phyloP scores from a whole-genome alignment of 306 rosid species.

The Quercus mongolica region DNA sequence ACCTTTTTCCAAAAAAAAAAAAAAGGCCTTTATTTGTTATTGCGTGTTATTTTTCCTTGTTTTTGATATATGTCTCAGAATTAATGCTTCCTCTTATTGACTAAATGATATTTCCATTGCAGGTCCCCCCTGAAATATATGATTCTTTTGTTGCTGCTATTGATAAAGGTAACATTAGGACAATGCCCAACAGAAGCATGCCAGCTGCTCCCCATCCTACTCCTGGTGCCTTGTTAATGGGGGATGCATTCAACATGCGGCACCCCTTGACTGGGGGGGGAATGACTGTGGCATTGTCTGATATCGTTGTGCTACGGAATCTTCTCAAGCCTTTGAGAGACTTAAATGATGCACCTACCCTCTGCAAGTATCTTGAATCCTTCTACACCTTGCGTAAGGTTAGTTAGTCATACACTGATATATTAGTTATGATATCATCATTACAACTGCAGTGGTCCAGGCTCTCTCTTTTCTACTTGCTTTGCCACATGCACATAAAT shows the following conservation, averaged over 20 bases:
- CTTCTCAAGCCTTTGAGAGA: conserved; percentile 77
- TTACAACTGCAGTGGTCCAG: background rate
- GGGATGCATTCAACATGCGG: conserved; percentile 98
- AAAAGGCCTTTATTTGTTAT: background rate
- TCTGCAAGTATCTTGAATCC: conserved; percentile 84
- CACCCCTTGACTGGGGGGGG: conserved; percentile 97
- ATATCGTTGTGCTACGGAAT: conserved; percentile 79
- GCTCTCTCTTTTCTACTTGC: background rate
- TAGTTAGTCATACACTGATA: background rate
- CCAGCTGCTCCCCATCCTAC: conserved; percentile 91
- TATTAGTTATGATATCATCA: background rate
- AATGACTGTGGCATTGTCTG: conserved; percentile 93
- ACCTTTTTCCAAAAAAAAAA: background rate
- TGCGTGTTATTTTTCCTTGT: background rate
- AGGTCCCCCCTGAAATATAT: conserved; percentile 73
- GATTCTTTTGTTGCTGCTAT: conserved; percentile 80
- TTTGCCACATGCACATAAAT: background rate
- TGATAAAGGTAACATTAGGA: conserved; percentile 73
- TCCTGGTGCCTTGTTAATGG: conserved; percentile 92
- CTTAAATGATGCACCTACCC: conserved; percentile 71
- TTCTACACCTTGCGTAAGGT: conserved; percentile 91
- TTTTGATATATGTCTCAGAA: background rate
- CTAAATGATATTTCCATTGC: conserved; percentile 20
- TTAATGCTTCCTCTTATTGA: conserved; percentile 11
- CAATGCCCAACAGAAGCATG: conserved; percentile 99